phyloP scores from a whole-genome alignment of 1,284 basidiomycete genomes.

The Heterobasidion occidentale region DNA sequence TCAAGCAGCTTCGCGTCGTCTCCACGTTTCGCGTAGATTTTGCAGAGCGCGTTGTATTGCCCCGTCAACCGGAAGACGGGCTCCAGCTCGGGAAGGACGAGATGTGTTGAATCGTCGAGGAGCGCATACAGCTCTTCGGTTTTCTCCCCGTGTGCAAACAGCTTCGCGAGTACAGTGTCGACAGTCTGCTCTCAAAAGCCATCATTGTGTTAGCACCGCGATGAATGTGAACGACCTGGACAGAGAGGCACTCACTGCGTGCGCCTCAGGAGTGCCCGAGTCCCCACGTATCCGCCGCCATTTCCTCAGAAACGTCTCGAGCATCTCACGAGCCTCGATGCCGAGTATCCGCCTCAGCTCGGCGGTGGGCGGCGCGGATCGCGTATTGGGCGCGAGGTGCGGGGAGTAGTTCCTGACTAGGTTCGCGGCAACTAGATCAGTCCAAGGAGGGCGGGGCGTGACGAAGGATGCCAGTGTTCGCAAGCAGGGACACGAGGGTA shows the following conservation, averaged over 20 bases:
- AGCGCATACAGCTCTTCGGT: constrained; percentile 57
- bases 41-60: constrained; percentile 58
- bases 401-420: constrained; percentile 88
- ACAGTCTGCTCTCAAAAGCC: constrained; percentile 44
- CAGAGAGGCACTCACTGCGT: constrained; percentile 8
- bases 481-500: constrained; percentile 15
- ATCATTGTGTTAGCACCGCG: neutral
- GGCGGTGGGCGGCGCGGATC: constrained; percentile 55
- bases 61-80: constrained; percentile 41
- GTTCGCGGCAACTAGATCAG: constrained; percentile 76
- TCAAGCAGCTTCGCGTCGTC: constrained; percentile 58
- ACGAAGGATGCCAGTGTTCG: constrained; percentile 13
- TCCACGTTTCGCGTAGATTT: constrained; percentile 52
- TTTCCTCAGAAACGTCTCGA: constrained; percentile 54
- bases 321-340: constrained; percentile 58
- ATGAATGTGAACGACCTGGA: neutral
- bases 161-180: constrained; percentile 75
- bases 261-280: constrained; percentile 4
- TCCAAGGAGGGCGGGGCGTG: constrained; percentile 31
- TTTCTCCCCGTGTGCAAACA: constrained; percentile 60
- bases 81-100: constrained; percentile 62
- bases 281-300: constrained; percentile 23
- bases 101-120: constrained; percentile 49
- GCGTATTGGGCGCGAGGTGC: constrained; percentile 67
- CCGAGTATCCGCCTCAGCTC: constrained; percentile 56